These are phyloP conservation scores for Pleomassaria siparia DNA, from an alignment of 2,329 filamentous ascomycete genomes.

Conservation along the genomic window DNA sequence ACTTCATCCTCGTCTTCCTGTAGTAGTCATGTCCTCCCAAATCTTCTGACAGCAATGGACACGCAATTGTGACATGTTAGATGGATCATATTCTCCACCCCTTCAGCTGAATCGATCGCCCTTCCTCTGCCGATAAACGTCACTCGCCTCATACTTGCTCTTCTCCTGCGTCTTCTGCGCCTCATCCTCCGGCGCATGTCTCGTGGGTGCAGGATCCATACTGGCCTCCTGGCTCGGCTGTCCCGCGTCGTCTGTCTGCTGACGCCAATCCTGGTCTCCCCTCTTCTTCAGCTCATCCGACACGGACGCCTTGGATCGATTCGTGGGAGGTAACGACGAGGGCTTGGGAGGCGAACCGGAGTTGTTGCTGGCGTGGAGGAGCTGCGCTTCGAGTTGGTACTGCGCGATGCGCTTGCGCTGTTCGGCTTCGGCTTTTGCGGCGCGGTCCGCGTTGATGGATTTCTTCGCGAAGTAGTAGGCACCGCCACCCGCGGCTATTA, in stretches of 20 bases:
- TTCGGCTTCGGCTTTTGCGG: constrained; percentile 62
- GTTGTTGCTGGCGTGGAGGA: constrained; percentile 10
- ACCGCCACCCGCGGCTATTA: constrained; percentile 80
- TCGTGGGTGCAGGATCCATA: constrained; percentile 80
- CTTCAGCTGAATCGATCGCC: constrained; percentile 73
- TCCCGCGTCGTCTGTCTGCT: constrained; percentile 16
- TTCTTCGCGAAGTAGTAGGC: constrained; percentile 97
- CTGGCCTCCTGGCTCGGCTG: constrained; percentile 73
- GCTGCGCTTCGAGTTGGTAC: constrained; percentile 31
- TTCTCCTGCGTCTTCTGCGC: constrained; percentile 69
- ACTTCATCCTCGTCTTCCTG: neutral
- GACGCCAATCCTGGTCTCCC: constrained; percentile 9
- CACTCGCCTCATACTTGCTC: constrained; percentile 83
- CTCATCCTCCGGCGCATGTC: constrained; percentile 75
- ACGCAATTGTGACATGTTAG: too few species aligned
- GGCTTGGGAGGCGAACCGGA: neutral
- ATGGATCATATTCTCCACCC: too few species aligned
- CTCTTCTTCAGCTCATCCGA: neutral
- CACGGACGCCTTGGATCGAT: neutral
- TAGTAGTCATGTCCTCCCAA: neutral
- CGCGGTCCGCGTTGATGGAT: constrained; percentile 89
- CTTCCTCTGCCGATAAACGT: constrained; percentile 75
- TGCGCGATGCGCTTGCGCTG: constrained; percentile 33
- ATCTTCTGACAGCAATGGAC: neutral
- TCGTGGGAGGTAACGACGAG: neutral